Evolutionary conservation across 2,329 filamentous ascomycete species (phyloP).

Genomic region (Torrubiella hemipterigena): DNA sequence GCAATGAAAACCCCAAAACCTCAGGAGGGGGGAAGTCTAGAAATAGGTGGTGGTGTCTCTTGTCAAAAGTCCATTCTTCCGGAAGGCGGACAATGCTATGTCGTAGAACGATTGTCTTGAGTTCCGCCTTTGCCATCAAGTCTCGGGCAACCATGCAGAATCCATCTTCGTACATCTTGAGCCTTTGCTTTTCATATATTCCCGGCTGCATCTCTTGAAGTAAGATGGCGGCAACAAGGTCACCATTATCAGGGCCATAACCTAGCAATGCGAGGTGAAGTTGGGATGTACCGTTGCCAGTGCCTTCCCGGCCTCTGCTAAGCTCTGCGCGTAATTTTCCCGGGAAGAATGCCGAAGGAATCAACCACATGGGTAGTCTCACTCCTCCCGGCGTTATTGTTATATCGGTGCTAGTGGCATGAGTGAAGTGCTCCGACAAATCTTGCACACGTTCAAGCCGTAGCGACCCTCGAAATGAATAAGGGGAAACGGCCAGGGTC

Average conservation of each 20-base stretch:
- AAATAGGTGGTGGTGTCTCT: not conserved
- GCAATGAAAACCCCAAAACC: not conserved
- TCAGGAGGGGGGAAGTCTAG: not conserved
- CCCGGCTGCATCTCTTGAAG: not conserved
- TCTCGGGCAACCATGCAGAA: not conserved
- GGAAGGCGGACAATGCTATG: not conserved
- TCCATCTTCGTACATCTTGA: not conserved
- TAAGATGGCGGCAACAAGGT: not conserved
- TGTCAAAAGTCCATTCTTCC: not conserved
- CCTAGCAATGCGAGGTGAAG: not conserved
- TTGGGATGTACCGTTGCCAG: not conserved
- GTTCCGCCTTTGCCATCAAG: not conserved
- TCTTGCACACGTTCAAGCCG: not conserved
- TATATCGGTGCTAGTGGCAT: not conserved
- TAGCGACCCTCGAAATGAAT: not conserved
- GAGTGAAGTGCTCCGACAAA: not conserved
- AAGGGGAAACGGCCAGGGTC: not conserved
- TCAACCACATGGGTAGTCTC: not conserved
- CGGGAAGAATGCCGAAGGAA: not conserved
- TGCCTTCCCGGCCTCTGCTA: no score
- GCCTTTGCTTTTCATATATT: not conserved
- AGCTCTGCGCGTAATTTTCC: not conserved
- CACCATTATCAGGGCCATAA: not conserved
- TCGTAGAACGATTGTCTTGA: not conserved
- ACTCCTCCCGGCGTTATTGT: not conserved